Evolutionary conservation across 1,284 basidiomycete species (phyloP), one percentile per base, ranked within the genome.

Genomic region (Cutaneotrichosporon arboriforme): DNA sequence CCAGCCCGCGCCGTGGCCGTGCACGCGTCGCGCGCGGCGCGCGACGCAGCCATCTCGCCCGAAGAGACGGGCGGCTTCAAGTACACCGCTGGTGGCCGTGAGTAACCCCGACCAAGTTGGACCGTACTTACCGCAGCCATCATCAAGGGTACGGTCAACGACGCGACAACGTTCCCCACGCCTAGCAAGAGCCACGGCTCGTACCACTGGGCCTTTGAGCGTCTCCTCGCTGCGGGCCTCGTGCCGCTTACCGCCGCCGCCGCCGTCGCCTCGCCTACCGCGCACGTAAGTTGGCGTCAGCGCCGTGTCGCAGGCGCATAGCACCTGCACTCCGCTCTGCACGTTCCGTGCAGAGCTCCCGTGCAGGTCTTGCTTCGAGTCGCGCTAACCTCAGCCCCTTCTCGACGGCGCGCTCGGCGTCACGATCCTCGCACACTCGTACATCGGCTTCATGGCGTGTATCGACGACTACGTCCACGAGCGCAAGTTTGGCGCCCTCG

Each of bases 161-260:
- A 98, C 73, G 89, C 94, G 1, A 90, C 88, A 4, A 77, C 84
- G 18, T 96, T 91, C 80, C 93, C 93, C 26, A 73, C 84, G 21
- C 83, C 90, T 8, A 86, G 82, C 57, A 85, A 83, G 69, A 76
- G 83, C 3, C 88, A 96, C 68, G 94, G 96, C 46, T 94, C 90
- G 2, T 87, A 97, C 77, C 94, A 97, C 81, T 98, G 94, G 94
- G 85, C 90, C 1, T 97, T 97, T 70, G 94, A 98, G 76, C 87
- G 94, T 51, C 80, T 91, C 17, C 81, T 97, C 52, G 86, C 88
- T 1, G 93, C 88, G 0, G 79, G 84, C 21, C 84, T 98, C 60
- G 81, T 98, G 17, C 96, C 96, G 22, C 77, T 96, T 66, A 92
- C 90, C 17, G 86, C 81, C 23, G 85, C 86, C 35, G 86, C 89